These are phyloP conservation scores for Penicillium sp. DNA, from an alignment of 2,329 filamentous ascomycete species.

Conservation along the genomic window DNA sequence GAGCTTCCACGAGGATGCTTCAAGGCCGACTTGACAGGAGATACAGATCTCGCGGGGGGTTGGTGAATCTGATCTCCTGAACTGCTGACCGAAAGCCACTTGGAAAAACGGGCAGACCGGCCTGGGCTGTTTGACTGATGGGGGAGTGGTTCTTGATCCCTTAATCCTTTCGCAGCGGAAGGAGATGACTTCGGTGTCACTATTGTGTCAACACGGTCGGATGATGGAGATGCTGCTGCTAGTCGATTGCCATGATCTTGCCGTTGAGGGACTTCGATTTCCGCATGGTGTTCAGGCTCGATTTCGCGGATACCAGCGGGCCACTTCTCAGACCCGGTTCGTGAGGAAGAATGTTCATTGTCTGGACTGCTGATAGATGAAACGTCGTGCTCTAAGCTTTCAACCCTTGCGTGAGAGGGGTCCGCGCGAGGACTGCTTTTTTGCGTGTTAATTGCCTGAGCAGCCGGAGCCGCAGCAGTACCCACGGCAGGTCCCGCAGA, in stretches of 20 bases:
- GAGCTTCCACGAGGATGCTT: slow-evolving; percentile 55
- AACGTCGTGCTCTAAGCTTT: slow-evolving; percentile 1
- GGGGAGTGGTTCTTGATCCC: slow-evolving; percentile 22
- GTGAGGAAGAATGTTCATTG: slow-evolving; percentile 11
- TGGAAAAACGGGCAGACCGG: slow-evolving; percentile 59
- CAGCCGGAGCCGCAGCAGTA: slow-evolving; percentile 32
- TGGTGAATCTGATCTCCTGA: slow-evolving; percentile 54
- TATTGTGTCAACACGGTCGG: slow-evolving; percentile 17
- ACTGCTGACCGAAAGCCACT: slow-evolving; percentile 50
- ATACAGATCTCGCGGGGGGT: slow-evolving; percentile 60
- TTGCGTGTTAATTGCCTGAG: slow-evolving; percentile 25
- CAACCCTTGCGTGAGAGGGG: slow-evolving; percentile 6
- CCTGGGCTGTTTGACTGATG: slow-evolving; percentile 49
- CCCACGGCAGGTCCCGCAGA: slow-evolving; percentile 26
- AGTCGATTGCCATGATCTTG: slow-evolving; percentile 4
- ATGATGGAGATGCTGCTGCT: slow-evolving; percentile 8
- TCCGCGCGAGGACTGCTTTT: slow-evolving; percentile 11
- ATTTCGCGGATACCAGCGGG: slow-evolving; percentile 13
- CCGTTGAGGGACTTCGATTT: neutral
- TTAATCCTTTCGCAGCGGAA: slow-evolving; percentile 15
- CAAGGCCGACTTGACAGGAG: slow-evolving; percentile 63
- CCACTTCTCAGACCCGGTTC: slow-evolving; percentile 11
- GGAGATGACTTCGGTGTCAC: slow-evolving; percentile 22
- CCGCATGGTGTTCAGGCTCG: slow-evolving; percentile 1
- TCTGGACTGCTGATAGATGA: neutral